Evolutionary conservation across 2,329 filamentous ascomycete species (phyloP), one percentile per base, ranked within the genome.

Genomic region (Aspergillus tanneri): DNA sequence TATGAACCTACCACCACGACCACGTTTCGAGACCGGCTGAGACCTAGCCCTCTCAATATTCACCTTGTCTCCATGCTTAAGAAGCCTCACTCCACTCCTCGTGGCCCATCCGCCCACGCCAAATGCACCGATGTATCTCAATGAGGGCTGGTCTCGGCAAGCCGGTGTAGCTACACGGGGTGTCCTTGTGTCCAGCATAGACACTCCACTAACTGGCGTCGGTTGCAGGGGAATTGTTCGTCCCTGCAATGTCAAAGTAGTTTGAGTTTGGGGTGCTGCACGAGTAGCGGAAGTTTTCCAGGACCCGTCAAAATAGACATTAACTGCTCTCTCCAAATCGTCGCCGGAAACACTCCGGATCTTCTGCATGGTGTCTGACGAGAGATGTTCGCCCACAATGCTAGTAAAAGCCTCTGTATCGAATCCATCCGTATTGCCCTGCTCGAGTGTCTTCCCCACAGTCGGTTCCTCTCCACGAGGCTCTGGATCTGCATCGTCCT

Each of bases 91-190:
- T 0, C 92, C 92, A 66, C 90, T 96, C 59, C 85, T 83, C 3
- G 92, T 97, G 5, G 89, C 85, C 93, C 93, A 99, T 4, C 86
- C 93, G 45, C 87, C 89, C 4, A 88, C 90, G 7, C 93, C 93
- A 69, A 97, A 93, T 0, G 90, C 89, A 14, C 93, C 93, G 52
- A 97, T 81, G 61, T 97, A 99, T 61, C 93, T 74, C 57, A 76
- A 77, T 2, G 71, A 60, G 0, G 84, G 84, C 40, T 64, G 64
- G 10, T 9, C 14, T 9, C n/a, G n/a, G n/a, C n/a, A n/a, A n/a
- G n/a, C n/a, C n/a, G n/a, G n/a, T n/a, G n/a, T n/a, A n/a, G n/a
- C 14, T 34, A 34, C 14, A 19, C 30, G 30, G 59, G 58, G 36
- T 52, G 46, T 10, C 55, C 60, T 43, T 50, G 53, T n/a, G 28